These are phyloP conservation scores for Fistulinella cinereoalba DNA, from an alignment of 1,284 basidiomycete genomes.

Conservation along the genomic window DNA sequence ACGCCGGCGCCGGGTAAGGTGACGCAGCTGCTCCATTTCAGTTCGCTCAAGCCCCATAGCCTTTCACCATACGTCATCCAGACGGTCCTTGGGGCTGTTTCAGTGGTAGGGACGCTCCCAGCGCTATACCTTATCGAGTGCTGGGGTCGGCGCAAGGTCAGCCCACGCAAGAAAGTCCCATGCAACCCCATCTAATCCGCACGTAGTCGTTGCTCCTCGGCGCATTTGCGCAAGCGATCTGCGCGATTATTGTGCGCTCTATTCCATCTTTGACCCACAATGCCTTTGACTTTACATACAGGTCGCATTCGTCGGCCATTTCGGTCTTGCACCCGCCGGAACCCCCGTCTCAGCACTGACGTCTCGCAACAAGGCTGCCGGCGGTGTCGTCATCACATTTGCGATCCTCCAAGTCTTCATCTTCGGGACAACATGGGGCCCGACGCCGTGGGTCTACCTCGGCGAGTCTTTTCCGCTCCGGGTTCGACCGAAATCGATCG, in stretches of 20 bases:
- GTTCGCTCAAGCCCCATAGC: constrained; percentile 26
- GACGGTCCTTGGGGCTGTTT: constrained; percentile 66
- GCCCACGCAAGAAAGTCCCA: constrained; percentile 7
- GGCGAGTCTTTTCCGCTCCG: constrained; percentile 63
- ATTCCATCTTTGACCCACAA: neutral
- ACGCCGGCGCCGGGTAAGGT: constrained; percentile 59
- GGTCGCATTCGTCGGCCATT: constrained; percentile 73
- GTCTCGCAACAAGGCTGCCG: constrained; percentile 43
- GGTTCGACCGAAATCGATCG: constrained; percentile 60
- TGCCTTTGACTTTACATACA: constrained; percentile 15
- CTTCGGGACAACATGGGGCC: constrained; percentile 57
- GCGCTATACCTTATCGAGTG: constrained; percentile 64
- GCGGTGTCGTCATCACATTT: constrained; percentile 54
- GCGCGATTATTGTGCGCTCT: constrained; percentile 55
- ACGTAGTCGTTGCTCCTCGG: constrained; percentile 63
- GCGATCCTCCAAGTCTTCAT: constrained; percentile 59
- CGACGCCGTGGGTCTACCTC: constrained; percentile 59
- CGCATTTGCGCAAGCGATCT: constrained; percentile 58
- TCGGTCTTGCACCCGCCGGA: constrained; percentile 47
- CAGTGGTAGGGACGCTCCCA: constrained; percentile 63
- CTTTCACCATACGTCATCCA: constrained; percentile 73
- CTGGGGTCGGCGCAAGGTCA: constrained; percentile 60
- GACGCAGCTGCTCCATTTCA: neutral
- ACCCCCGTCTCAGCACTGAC: constrained; percentile 42
- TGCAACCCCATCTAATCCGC: neutral